phyloP scores from a whole-genome alignment of 176 grass and related monocot genomes.

The Oryza brachyantha region DNA sequence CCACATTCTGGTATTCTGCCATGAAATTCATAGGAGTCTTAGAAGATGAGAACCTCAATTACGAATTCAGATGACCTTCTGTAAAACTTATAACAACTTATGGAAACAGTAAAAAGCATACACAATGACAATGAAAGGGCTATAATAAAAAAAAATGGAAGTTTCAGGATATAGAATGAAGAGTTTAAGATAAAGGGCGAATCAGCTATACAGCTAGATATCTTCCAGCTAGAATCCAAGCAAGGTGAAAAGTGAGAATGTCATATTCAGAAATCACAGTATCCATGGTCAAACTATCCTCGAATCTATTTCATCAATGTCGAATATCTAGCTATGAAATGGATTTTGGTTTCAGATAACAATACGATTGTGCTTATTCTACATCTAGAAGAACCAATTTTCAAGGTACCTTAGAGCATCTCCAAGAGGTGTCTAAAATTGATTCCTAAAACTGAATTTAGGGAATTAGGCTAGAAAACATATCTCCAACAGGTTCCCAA shows the following conservation, averaged over 20 bases:
- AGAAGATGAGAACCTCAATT: background rate
- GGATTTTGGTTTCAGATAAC: background rate
- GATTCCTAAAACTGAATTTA: too few species aligned
- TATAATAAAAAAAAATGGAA: background rate
- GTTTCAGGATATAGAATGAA: background rate
- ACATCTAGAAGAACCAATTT: too few species aligned
- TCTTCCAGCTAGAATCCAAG: background rate
- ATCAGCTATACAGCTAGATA: background rate
- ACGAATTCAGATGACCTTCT: background rate
- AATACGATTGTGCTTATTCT: background rate
- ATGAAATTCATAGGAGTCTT: conserved; percentile 24
- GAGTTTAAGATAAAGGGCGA: background rate
- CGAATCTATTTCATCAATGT: background rate
- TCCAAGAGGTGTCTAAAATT: too few species aligned
- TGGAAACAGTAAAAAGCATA: conserved; percentile 12
- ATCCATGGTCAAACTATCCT: background rate
- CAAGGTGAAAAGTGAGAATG: background rate
- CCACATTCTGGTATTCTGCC: conserved; percentile 83
- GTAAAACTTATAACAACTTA: background rate
- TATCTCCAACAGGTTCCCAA: too few species aligned
- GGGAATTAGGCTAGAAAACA: too few species aligned
- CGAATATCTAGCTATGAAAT: background rate
- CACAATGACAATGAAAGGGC: background rate
- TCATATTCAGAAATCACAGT: background rate
- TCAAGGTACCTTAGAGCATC: too few species aligned